A percentile compares a stretch with the other conserved stretches of the same genome.
Conservation (phyloP, 768 basidiomycete genomes). For the Trametes coccinea region DNA sequence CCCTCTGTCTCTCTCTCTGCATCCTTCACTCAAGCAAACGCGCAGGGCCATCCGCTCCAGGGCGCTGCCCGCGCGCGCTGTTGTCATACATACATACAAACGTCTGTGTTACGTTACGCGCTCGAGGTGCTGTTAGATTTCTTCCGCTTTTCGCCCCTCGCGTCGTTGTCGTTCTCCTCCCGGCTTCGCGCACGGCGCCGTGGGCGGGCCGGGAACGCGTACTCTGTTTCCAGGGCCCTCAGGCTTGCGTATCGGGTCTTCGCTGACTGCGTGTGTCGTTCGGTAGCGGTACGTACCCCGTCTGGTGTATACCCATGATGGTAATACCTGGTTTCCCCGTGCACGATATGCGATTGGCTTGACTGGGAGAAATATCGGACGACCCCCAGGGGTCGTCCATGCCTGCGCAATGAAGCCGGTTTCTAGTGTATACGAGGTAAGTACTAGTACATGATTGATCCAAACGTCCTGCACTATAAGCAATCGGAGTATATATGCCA, state of each 20-base stretch:
- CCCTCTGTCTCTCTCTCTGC: neutral
- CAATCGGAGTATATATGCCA: neutral
- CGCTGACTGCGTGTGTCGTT: constrained; percentile 1
- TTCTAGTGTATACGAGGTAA: too few relatives aligned
- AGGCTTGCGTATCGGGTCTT: constrained; percentile 8
- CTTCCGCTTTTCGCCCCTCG: neutral
- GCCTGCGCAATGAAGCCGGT: neutral
- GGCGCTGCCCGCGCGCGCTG: constrained; percentile 2
- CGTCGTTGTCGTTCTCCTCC: neutral
- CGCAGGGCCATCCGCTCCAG: too few relatives aligned
- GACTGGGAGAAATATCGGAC: neutral
- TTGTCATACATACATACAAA: constrained; percentile 14
- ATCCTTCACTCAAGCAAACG: neutral
- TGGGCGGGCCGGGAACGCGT: neutral
- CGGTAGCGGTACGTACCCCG: constrained; percentile 16
- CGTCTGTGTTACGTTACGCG: neutral
- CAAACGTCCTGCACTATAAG: too few relatives aligned
- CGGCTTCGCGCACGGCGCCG: neutral
- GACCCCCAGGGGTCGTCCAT: too few relatives aligned
- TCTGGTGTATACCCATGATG: constrained; percentile 24
- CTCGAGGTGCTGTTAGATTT: neutral
- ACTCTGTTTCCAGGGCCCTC: neutral
- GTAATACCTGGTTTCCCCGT: constrained; percentile 11
- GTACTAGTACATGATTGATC: too few relatives aligned
- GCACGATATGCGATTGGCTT: neutral